A percentile compares a stretch with the other conserved stretches of the same genome.
These are phyloP conservation scores for Phytopythium montanum DNA, from an alignment of 352 stramenopile genomes.

Conservation along the genomic window DNA sequence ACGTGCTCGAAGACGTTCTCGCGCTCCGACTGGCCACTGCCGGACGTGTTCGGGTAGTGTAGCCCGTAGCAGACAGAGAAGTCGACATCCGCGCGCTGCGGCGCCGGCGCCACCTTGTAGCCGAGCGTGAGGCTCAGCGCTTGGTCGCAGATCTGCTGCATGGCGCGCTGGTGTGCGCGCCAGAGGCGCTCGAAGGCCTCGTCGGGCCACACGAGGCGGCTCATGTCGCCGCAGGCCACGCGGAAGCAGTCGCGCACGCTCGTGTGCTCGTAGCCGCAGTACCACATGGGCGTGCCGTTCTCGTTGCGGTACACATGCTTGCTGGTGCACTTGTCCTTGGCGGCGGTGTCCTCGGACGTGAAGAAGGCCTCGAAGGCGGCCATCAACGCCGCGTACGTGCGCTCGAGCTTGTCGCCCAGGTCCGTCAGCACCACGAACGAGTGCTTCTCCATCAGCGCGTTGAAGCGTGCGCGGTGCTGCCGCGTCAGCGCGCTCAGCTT, in stretches of 20 bases:
- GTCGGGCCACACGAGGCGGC: slow-evolving; percentile 38
- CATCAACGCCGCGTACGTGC: slow-evolving; percentile 30
- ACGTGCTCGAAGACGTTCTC: slow-evolving; percentile 71
- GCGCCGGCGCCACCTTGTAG: slow-evolving; percentile 28
- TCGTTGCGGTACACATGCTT: slow-evolving; percentile 60
- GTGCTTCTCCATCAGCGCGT: slow-evolving; percentile 51
- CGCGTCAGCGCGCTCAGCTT: slow-evolving; percentile 38
- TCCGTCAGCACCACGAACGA: slow-evolving; percentile 62
- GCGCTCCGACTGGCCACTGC: slow-evolving; percentile 42
- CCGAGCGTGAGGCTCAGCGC: slow-evolving; percentile 46
- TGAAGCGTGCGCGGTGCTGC: slow-evolving; percentile 43
- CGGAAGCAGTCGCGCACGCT: slow-evolving; percentile 58
- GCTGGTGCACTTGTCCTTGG: slow-evolving; percentile 42
- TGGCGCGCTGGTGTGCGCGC: slow-evolving; percentile 31
- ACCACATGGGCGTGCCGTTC: slow-evolving; percentile 58
- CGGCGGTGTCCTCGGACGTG: slow-evolving; percentile 27
- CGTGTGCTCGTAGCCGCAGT: slow-evolving; percentile 55
- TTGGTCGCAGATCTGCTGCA: slow-evolving; percentile 54
- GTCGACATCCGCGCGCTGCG: slow-evolving; percentile 33
- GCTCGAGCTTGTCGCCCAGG: slow-evolving; percentile 37
- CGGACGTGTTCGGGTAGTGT: slow-evolving; percentile 54
- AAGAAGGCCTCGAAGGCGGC: slow-evolving; percentile 46
- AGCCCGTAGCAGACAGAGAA: slow-evolving; percentile 63
- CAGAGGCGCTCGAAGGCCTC: slow-evolving; percentile 36
- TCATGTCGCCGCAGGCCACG: slow-evolving; percentile 50